phyloP scores from a whole-genome alignment of 495 filamentous ascomycete species.

The Penicillium bialowiezense region DNA sequence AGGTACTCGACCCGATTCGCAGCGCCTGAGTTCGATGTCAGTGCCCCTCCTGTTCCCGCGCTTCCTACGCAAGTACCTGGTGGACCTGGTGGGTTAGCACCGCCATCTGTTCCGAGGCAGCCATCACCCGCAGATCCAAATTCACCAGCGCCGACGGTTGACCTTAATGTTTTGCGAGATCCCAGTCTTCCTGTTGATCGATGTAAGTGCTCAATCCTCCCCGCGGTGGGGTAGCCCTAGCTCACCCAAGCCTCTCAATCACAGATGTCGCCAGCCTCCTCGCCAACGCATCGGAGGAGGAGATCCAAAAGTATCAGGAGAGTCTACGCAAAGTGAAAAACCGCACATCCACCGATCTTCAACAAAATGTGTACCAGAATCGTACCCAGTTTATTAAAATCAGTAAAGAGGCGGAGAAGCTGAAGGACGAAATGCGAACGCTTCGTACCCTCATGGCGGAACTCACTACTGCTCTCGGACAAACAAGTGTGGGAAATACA shows the following conservation, averaged over 20 bases:
- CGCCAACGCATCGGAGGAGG: constrained; percentile 88
- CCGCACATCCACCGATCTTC: constrained; percentile 81
- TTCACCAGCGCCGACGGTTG: constrained; percentile 50
- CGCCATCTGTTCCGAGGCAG: constrained; percentile 45
- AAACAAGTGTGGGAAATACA: constrained; percentile 54
- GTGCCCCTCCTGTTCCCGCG: constrained; percentile 64
- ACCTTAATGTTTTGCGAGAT: constrained; percentile 73
- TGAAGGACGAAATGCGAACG: constrained; percentile 93
- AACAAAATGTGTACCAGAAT: constrained; percentile 97
- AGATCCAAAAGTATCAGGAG: constrained; percentile 80
- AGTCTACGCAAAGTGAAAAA: constrained; percentile 75
- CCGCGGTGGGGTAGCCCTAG: not conserved
- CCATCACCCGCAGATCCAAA: constrained; percentile 36
- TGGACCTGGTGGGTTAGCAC: constrained; percentile 46
- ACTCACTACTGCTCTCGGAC: constrained; percentile 72
- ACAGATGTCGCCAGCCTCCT: constrained; percentile 75
- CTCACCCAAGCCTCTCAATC: not conserved
- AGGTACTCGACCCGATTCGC: constrained; percentile 90
- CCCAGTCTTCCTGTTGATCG: constrained; percentile 69
- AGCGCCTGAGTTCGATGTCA: constrained; percentile 64
- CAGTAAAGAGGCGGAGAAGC: constrained; percentile 96
- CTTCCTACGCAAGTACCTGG: constrained; percentile 48
- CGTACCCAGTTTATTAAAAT: constrained; percentile 98
- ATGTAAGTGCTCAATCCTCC: constrained; percentile 35
- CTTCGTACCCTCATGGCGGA: constrained; percentile 87